phyloP scores from a whole-genome alignment of 1,139 yeast species.

The Candida albicans region DNA sequence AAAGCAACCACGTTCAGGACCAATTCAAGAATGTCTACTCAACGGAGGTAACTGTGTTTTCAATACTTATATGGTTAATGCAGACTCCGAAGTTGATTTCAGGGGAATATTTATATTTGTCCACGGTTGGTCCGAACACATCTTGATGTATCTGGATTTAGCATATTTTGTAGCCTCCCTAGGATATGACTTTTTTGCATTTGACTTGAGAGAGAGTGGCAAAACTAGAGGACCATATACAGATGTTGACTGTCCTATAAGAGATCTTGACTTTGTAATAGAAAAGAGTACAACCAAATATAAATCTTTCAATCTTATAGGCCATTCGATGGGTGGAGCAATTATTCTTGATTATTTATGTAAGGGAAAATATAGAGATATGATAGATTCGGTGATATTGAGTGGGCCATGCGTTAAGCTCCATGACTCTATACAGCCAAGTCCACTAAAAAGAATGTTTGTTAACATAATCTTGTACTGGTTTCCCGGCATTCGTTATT shows the following conservation, averaged over 20 bases:
- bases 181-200: slow-evolving; percentile 22
- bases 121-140: slow-evolving; percentile 28
- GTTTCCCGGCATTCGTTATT: slow-evolving; percentile 14
- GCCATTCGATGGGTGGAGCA: slow-evolving; percentile 27
- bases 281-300: slow-evolving; percentile 12
- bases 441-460: slow-evolving; percentile 6
- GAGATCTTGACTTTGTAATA: slow-evolving; percentile 22
- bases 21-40: slow-evolving; percentile 3
- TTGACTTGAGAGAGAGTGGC: slow-evolving; percentile 26
- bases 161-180: slow-evolving; percentile 20
- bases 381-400: slow-evolving; percentile 16
- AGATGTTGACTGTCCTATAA: slow-evolving; percentile 11
- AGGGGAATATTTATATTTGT: slow-evolving; percentile 19
- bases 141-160: slow-evolving; percentile 19
- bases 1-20: too few species aligned
- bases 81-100: slow-evolving; percentile 2
- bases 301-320: slow-evolving; percentile 15
- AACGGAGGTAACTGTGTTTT: slow-evolving; percentile 16
- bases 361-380: slow-evolving; percentile 18
- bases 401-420: slow-evolving; percentile 21
- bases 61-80: slow-evolving; percentile 15
- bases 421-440: slow-evolving; percentile 17
- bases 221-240: slow-evolving; percentile 18
- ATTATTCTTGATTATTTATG: slow-evolving; percentile 20
- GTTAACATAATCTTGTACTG: slow-evolving; percentile 1